Percentiles rank a stretch among this genome's conserved stretches.
phyloP scores from a whole-genome alignment of 83 land plant species.

The Thuja plicata region DNA sequence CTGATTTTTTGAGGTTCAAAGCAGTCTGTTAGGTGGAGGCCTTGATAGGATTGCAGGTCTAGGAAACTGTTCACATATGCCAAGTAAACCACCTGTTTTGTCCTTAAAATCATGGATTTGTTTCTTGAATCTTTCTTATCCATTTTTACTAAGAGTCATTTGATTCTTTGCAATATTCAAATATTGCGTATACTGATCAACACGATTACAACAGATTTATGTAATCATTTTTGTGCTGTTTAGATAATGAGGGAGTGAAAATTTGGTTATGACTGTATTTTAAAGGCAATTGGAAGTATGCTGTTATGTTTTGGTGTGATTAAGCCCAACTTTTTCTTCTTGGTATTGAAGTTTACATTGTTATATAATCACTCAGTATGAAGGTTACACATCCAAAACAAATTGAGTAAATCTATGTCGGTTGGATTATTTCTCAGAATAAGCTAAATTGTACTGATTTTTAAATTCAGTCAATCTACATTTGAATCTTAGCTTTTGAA shows the following conservation, averaged over 20 bases:
- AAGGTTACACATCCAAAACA: background rate
- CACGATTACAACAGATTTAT: background rate
- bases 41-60: background rate
- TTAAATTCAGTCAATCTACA: background rate
- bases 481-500: background rate
- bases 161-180: background rate
- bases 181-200: background rate
- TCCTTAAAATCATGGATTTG: background rate
- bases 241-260: background rate
- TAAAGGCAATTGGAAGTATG: background rate
- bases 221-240: background rate
- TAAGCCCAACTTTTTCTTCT: background rate
- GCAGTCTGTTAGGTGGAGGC: slow-evolving; percentile 66
- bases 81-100: background rate
- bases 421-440: background rate
- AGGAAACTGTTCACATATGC: background rate
- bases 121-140: background rate
- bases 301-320: background rate
- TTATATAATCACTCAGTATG: background rate
- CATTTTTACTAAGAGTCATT: background rate
- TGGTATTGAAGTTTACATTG: background rate
- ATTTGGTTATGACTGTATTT: background rate
- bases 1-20: slow-evolving; percentile 71
- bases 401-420: background rate
- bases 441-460: background rate